These are phyloP conservation scores for Coemansia sp. DNA, from an alignment of 371 early-diverging fungal species.

Conservation along the genomic window DNA sequence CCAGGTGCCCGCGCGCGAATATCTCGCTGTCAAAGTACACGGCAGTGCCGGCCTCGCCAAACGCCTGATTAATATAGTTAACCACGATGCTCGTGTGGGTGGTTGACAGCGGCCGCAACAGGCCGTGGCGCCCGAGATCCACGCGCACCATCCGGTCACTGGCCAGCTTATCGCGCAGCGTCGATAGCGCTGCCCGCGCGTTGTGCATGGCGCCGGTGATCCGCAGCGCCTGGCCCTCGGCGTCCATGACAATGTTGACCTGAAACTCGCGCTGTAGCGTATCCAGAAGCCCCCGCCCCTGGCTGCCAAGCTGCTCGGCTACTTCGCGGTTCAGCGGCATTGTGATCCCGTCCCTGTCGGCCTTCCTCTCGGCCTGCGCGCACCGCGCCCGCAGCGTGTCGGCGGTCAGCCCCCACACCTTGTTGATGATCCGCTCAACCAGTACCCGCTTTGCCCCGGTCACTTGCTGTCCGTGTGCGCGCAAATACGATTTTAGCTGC, in stretches of 20 bases:
- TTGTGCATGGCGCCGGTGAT: constrained; percentile 18
- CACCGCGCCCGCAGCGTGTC: constrained; percentile 12
- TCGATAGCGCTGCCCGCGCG: constrained; percentile 30
- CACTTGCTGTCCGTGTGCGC: not conserved
- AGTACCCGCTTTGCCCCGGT: constrained; percentile 24
- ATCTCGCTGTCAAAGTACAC: constrained; percentile 15
- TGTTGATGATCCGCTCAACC: constrained; percentile 25
- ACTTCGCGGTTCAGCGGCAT: constrained; percentile 21
- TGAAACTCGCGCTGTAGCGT: constrained; percentile 21
- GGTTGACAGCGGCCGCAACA: constrained; percentile 14
- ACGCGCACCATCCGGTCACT: constrained; percentile 28
- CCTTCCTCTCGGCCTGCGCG: not conserved
- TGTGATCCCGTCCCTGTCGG: constrained; percentile 14
- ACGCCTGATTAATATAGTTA: not conserved
- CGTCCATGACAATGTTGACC: constrained; percentile 14
- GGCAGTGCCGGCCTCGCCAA: constrained; percentile 6
- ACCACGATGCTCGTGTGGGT: not conserved
- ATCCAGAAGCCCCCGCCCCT: constrained; percentile 4
- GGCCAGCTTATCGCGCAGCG: constrained; percentile 32
- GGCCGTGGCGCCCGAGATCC: constrained; percentile 14
- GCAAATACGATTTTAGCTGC: constrained; percentile 31
- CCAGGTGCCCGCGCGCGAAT: constrained; percentile 25
- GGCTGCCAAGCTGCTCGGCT: constrained; percentile 1
- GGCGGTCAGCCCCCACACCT: constrained; percentile 33
- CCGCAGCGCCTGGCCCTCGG: not conserved